Percentiles rank a stretch among this genome's conserved stretches.
Conservation (phyloP, 257 asterid genomes). For the Parsonsia alboflavescens region DNA sequence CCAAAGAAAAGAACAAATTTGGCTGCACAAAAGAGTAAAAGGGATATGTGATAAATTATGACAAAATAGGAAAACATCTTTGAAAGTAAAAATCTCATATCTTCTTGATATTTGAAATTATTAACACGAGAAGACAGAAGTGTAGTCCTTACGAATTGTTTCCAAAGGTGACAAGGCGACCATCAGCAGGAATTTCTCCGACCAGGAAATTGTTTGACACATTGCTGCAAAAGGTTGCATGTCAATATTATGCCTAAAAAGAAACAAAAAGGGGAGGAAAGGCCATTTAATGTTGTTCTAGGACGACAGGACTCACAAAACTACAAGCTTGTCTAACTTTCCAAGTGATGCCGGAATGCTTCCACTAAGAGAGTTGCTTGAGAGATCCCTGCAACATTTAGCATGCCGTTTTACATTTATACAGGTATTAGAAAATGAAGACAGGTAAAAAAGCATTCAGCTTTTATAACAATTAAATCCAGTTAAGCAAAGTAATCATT, state of each 20-base stretch:
- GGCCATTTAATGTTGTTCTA: conserved; percentile 12
- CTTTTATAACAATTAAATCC: not conserved
- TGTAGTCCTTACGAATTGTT: conserved; percentile 69
- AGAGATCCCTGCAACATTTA: conserved; percentile 71
- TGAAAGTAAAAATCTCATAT: not conserved
- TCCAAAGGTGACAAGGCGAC: conserved; percentile 63
- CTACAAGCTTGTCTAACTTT: conserved; percentile 59
- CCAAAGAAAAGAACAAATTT: not conserved
- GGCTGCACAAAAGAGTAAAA: not conserved
- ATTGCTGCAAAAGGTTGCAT: conserved; percentile 51
- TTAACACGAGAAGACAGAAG: not conserved
- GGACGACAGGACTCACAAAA: conserved; percentile 55
- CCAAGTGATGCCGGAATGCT: conserved; percentile 88
- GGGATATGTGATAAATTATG: not conserved
- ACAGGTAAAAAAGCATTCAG: not conserved
- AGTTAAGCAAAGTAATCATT: not conserved
- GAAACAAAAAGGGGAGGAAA: not conserved
- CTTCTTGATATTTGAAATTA: not conserved
- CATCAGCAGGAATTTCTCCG: conserved; percentile 83
- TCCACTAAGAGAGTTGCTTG: conserved; percentile 97
- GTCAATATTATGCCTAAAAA: conserved; percentile 21
- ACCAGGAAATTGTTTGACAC: conserved; percentile 88
- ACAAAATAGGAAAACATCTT: not conserved
- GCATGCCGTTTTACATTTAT: conserved; percentile 11
- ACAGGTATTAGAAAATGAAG: not conserved